These are phyloP conservation scores for Lactarius deliciosus DNA, from an alignment of 768 basidiomycete species.

Conservation along the genomic window DNA sequence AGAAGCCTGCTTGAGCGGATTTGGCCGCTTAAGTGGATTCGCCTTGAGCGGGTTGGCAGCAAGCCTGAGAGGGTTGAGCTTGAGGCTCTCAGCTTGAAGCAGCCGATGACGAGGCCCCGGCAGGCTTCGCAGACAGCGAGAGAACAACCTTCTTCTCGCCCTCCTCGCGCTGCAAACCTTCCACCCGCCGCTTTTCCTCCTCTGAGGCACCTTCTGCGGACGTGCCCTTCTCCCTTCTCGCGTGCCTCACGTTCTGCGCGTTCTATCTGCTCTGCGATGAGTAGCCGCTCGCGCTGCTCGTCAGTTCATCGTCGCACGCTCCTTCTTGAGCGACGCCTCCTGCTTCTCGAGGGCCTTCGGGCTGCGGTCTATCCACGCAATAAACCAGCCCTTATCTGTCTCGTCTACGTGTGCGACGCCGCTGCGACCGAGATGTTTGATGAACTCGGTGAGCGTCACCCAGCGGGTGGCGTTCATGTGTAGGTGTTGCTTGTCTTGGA, in stretches of 20 bases:
- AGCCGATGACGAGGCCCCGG: conserved; percentile 36
- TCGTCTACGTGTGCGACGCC: conserved; percentile 94
- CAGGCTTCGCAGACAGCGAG: conserved; percentile 62
- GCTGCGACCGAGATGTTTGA: conserved; percentile 80
- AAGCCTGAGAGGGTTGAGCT: conserved; percentile 60
- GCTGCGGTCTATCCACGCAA: conserved; percentile 96
- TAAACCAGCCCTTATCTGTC: conserved; percentile 98
- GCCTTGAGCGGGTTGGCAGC: conserved; percentile 57
- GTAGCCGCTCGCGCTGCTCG: conserved; percentile 87
- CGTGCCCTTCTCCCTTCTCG: conserved; percentile 34
- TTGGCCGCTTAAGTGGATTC: conserved; percentile 72
- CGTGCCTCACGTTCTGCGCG: conserved; percentile 62
- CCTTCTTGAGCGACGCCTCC: conserved; percentile 89
- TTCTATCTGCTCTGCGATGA: conserved; percentile 93
- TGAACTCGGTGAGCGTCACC: conserved; percentile 97
- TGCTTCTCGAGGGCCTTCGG: conserved; percentile 92
- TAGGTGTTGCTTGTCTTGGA: conserved; percentile 87
- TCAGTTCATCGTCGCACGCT: conserved; percentile 88
- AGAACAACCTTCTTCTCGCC: conserved; percentile 70
- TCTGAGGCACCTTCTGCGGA: conserved; percentile 36
- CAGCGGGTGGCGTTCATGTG: conserved; percentile 99
- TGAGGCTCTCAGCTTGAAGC: conserved; percentile 45
- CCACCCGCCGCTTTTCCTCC: conserved; percentile 46
- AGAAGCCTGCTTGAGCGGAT: conserved; percentile 63
- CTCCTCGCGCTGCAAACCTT: conserved; percentile 72